Percentiles rank a stretch among this genome's conserved stretches.
Evolutionary conservation across 306 rosid genomes (phyloP).

Genomic region (Inga leiocalycina): DNA sequence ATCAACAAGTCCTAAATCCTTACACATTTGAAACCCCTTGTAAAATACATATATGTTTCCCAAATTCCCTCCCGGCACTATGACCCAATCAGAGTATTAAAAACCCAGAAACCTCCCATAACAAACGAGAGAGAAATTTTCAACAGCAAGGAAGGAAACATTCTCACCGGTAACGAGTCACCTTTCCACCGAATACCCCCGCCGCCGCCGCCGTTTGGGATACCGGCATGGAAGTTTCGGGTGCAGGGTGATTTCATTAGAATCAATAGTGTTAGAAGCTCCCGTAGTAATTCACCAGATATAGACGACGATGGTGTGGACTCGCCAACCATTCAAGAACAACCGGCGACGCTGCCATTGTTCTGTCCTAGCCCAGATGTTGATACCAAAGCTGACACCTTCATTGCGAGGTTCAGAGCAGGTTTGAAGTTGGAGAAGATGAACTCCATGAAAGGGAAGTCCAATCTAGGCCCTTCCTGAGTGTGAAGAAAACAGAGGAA

Average conservation of each 20-base stretch:
- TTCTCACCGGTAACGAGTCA: slow-evolving; percentile 52
- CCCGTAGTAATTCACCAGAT: slow-evolving; percentile 64
- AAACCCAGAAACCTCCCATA: slow-evolving; percentile 35
- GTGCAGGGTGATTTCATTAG: slow-evolving; percentile 78
- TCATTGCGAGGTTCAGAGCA: slow-evolving; percentile 75
- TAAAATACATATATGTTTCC: slow-evolving; percentile 88
- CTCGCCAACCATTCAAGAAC: slow-evolving; percentile 40
- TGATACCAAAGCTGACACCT: slow-evolving; percentile 75
- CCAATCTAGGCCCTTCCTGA: slow-evolving; percentile 49
- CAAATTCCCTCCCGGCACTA: slow-evolving; percentile 78
- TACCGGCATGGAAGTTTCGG: slow-evolving; percentile 52
- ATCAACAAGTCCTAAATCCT: slow-evolving; percentile 78
- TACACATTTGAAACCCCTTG: slow-evolving; percentile 82
- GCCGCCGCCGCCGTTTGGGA: slow-evolving; percentile 66
- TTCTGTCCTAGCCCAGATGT: slow-evolving; percentile 80
- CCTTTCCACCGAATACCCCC: slow-evolving; percentile 65
- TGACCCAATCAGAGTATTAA: slow-evolving; percentile 60
- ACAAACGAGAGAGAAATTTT: slow-evolving; percentile 38
- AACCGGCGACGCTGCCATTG: slow-evolving; percentile 35
- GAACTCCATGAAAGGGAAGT: slow-evolving; percentile 64
- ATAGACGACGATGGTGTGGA: slow-evolving; percentile 53
- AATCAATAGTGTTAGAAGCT: slow-evolving; percentile 62
- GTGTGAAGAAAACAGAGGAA: slow-evolving; percentile 14
- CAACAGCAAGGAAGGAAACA: slow-evolving; percentile 33
- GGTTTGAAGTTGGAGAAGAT: slow-evolving; percentile 74